phyloP scores from a whole-genome alignment of 1,284 basidiomycete genomes.

The Apiotrichum brassicae region DNA sequence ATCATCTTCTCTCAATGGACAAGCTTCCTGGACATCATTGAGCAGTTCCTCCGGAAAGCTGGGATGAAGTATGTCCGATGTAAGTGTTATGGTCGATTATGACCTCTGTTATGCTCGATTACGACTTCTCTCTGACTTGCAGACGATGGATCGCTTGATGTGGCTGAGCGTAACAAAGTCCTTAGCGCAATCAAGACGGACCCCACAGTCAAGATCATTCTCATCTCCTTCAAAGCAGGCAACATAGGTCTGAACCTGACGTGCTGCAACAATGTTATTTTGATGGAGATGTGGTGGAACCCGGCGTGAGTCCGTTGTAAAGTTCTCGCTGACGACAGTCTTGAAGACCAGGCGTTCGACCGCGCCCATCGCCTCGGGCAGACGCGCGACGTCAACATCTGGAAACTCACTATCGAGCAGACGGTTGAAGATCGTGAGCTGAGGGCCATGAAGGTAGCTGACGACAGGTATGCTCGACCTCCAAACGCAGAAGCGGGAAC shows the following conservation, averaged over 20 bases:
- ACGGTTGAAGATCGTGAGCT: slow-evolving; percentile 75
- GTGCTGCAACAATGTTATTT: slow-evolving; percentile 86
- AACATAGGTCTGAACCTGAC: slow-evolving; percentile 82
- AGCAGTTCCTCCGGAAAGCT: slow-evolving; percentile 66
- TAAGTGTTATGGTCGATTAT: slow-evolving; percentile 72
- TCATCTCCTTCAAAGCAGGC: slow-evolving; percentile 96
- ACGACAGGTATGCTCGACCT: slow-evolving; percentile 43
- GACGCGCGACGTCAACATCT: slow-evolving; percentile 77
- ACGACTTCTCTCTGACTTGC: background rate
- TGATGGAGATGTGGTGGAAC: slow-evolving; percentile 93
- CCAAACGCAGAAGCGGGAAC: slow-evolving; percentile 77
- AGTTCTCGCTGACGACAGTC: slow-evolving; percentile 23
- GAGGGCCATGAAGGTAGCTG: background rate
- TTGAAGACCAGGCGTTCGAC: slow-evolving; percentile 87
- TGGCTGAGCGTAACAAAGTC: slow-evolving; percentile 66
- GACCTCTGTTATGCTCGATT: slow-evolving; percentile 75
- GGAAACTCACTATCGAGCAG: slow-evolving; percentile 80
- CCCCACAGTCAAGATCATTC: slow-evolving; percentile 60
- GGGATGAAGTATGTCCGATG: slow-evolving; percentile 74
- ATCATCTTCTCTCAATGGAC: slow-evolving; percentile 74
- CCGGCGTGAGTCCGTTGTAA: slow-evolving; percentile 60
- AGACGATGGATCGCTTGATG: slow-evolving; percentile 84
- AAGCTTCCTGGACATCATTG: slow-evolving; percentile 76
- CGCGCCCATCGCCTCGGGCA: slow-evolving; percentile 84
- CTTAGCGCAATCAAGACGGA: slow-evolving; percentile 66